Evolutionary conservation across 768 basidiomycete species (phyloP), one percentile per base, ranked within the genome.

Genomic region (Phanerodontia chrysosporium): DNA sequence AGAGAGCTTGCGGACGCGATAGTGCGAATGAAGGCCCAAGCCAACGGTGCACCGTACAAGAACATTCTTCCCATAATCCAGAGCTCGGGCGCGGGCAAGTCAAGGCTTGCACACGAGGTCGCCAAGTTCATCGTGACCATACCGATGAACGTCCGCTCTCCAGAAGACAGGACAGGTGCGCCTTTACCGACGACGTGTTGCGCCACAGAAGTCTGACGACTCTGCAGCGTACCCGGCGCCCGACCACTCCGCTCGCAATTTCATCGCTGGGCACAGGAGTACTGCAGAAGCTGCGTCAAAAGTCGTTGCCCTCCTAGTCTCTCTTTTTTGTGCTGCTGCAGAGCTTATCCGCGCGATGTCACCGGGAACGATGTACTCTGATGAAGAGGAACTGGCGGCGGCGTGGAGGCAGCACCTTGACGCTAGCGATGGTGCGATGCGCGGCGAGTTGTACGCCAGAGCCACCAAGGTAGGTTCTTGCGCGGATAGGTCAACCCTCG

Each of bases 61-160:
- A 52, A 52, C 35, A 52, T 52, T 22, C 51, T 52, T 8, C 51
- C 51, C 22, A 51, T 64, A 14, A 46, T 64, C 13, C 63, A 64
- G 51, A 58, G 59, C 45, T 61, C 60, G 4, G 63, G 63, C 12
- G 62, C 61, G 44, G 59, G 66, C 73, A 74, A 72, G 61, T 72
- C 72, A 6, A 62, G 72, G 10, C 65, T 62, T 39, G 64, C 68
- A 12, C 49, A 70, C 44, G 66, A 73, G 51, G 24, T 62, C 27
- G 58, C 68, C 21, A 64, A 54, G n/a, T 48, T 63, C 3, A 45
- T 69, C 14, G 62, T 68, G 42, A 64, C 65, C 1, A 64, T 71
- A 22, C 69, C 69, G 7, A 63, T 71, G 55, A 71, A 67, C 61
- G 27, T 70, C 27, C 62, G 62, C n/a, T 49, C 57, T 54, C n/a